Conservation (phyloP, 768 basidiomycete genomes). For the Trametes cinnabarina region DNA sequence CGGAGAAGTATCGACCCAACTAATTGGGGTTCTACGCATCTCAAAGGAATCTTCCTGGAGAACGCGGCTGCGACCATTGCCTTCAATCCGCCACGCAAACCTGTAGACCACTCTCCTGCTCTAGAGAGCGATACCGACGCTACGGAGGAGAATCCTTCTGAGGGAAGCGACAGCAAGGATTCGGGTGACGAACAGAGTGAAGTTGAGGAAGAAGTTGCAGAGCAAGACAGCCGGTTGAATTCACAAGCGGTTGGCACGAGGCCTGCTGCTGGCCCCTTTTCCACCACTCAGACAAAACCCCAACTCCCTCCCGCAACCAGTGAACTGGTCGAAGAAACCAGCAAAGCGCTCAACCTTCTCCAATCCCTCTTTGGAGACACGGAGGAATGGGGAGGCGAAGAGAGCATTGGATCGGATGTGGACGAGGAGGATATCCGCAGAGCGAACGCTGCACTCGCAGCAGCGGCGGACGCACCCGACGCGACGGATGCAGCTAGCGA, state of each 20-base stretch:
- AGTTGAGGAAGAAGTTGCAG: background rate
- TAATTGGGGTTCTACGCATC: constrained; percentile 64
- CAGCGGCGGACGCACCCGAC: background rate
- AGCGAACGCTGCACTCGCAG: background rate
- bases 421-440: constrained; percentile 26
- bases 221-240: too few relatives aligned
- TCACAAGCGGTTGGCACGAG: too few relatives aligned
- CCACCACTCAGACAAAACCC: background rate
- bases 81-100: background rate
- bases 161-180: background rate
- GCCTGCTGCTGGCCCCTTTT: constrained; percentile 9
- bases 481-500: constrained; percentile 1
- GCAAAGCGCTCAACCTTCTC: constrained; percentile 46
- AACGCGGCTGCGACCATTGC: constrained; percentile 9
- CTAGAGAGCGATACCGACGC: background rate
- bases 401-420: constrained; percentile 56
- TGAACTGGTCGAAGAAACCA: constrained; percentile 45
- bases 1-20: constrained; percentile 69
- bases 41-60: constrained; percentile 68
- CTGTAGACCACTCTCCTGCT: background rate
- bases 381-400: constrained; percentile 59
- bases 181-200: background rate
- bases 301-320: background rate
- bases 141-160: background rate
- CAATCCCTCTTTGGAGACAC: constrained; percentile 50